Percentiles rank a stretch among this genome's conserved stretches.
phyloP scores from a whole-genome alignment of 805 yeast genomes.

The Debaryomyces prosopidis region DNA sequence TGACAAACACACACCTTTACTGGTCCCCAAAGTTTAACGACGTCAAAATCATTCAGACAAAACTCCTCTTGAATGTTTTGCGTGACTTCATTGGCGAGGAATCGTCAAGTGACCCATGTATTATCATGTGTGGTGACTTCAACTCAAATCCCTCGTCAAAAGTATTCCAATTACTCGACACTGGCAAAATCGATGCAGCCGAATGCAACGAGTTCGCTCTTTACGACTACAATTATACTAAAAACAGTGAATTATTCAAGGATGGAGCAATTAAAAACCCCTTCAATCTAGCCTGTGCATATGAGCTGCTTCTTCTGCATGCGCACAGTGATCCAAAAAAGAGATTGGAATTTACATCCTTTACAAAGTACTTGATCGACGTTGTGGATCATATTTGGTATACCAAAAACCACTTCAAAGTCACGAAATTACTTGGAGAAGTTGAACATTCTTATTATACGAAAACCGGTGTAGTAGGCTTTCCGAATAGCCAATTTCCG shows the following conservation, averaged over 20 bases:
- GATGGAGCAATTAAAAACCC: not conserved
- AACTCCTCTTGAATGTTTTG: conserved; percentile 84
- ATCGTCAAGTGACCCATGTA: conserved; percentile 60
- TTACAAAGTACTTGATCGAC: conserved; percentile 89
- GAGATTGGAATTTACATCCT: conserved; percentile 92
- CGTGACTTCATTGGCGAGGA: conserved; percentile 60
- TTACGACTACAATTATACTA: conserved; percentile 80
- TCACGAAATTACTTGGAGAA: conserved; percentile 82
- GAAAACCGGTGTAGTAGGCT: conserved; percentile 74
- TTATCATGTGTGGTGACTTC: conserved; percentile 92
- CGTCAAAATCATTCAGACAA: conserved; percentile 94
- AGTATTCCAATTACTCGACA: conserved; percentile 84
- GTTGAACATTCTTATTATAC: conserved; percentile 68
- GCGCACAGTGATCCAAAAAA: conserved; percentile 83
- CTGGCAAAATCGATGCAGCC: conserved; percentile 75
- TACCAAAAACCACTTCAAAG: conserved; percentile 75
- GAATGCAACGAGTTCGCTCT: conserved; percentile 65
- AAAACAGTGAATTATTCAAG: conserved; percentile 83
- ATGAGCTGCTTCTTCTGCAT: conserved; percentile 73
- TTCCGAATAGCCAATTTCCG: conserved; percentile 91
- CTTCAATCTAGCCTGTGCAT: conserved; percentile 1
- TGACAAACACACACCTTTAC: conserved; percentile 85
- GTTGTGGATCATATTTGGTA: conserved; percentile 96
- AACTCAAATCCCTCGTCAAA: conserved; percentile 90
- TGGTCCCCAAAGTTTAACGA: conserved; percentile 98